Percentiles rank a stretch among this genome's conserved stretches.
Evolutionary conservation across 495 filamentous ascomycete genomes (phyloP).

Genomic region (Daldinia bambusicola): DNA sequence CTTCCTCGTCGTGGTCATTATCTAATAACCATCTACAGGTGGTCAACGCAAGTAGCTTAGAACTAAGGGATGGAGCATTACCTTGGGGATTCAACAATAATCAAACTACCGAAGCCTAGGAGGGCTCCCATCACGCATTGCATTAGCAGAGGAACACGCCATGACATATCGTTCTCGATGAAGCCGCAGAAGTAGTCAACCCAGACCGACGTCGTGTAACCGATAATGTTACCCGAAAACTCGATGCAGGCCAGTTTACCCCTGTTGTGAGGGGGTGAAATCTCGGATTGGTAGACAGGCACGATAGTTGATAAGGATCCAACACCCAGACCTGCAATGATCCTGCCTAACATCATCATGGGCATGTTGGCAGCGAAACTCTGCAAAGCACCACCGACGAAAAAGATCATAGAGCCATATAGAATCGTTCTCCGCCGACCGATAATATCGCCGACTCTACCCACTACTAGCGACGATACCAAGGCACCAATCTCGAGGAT

Average conservation of each 20-base stretch:
- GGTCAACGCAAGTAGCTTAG: conserved; percentile 32
- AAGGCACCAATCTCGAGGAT: conserved; percentile 95
- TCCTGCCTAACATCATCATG: conserved; percentile 92
- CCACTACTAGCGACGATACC: conserved; percentile 88
- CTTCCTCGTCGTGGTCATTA: conserved; percentile 98
- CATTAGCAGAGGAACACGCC: conserved; percentile 90
- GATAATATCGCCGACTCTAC: conserved; percentile 89
- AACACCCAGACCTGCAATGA: conserved; percentile 93
- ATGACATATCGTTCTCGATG: conserved; percentile 85
- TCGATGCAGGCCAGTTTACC: conserved; percentile 97
- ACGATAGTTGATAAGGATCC: conserved; percentile 96
- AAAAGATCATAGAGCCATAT: conserved; percentile 92
- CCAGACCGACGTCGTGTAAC: conserved; percentile 97
- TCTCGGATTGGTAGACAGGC: conserved; percentile 97
- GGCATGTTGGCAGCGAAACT: conserved; percentile 81
- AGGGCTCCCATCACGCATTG: conserved; percentile 94
- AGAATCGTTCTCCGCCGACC: conserved; percentile 91
- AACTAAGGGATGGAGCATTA: conserved; percentile 53
- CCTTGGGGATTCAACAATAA: conserved; percentile 97
- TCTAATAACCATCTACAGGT: conserved; percentile 89
- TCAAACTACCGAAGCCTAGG: conserved; percentile 82
- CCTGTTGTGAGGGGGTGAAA: conserved; percentile 94
- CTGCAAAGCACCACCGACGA: conserved; percentile 88
- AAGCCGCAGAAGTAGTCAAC: conserved; percentile 97
- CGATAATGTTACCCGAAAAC: conserved; percentile 95